A percentile compares a stretch with the other conserved stretches of the same genome.
phyloP scores from a whole-genome alignment of 768 basidiomycete species.

The Tephrocybe sp. region DNA sequence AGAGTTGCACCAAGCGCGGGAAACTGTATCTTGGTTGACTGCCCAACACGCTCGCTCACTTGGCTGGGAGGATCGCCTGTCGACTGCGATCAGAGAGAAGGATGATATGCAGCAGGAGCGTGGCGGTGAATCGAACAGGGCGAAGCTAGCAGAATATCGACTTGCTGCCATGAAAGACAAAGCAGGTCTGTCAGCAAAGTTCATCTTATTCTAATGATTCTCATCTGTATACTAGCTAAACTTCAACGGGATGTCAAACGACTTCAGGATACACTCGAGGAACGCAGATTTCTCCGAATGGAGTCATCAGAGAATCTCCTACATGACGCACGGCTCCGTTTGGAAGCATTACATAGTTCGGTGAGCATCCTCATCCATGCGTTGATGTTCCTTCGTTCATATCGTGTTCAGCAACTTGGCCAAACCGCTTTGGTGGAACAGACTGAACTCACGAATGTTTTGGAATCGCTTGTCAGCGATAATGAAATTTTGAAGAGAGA shows the following conservation, averaged over 20 bases:
- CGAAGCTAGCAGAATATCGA: conserved; percentile 65
- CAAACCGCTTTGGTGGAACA: conserved; percentile 45
- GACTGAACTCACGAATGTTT: conserved; percentile 60
- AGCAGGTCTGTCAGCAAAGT: conserved; percentile 43
- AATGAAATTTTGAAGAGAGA: conserved; percentile 82
- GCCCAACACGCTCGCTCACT: conserved; percentile 67
- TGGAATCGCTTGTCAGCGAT: conserved; percentile 84
- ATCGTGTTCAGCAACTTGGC: conserved; percentile 34
- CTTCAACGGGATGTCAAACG: conserved; percentile 64
- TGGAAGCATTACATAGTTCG: conserved; percentile 59
- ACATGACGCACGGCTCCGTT: conserved; percentile 58
- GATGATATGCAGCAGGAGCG: conserved; percentile 86
- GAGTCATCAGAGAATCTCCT: conserved; percentile 68
- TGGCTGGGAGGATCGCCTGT: conserved; percentile 67
- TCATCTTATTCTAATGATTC: conserved; percentile 1
- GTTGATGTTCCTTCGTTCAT: conserved; percentile 11
- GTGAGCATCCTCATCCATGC: conserved; percentile 29
- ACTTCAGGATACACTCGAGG: conserved; percentile 62
- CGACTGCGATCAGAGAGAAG: conserved; percentile 64
- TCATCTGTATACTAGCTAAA: conserved; percentile 45
- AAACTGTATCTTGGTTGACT: conserved; percentile 62
- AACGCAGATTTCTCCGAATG: conserved; percentile 54
- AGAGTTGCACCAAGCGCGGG: conserved; percentile 73
- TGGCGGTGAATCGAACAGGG: conserved; percentile 65
- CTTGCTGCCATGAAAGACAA: conserved; percentile 64